Evolutionary conservation across 2,329 filamentous ascomycete genomes (phyloP), one percentile per base, ranked within the genome.

Genomic region (Cladophialophora carrionii): DNA sequence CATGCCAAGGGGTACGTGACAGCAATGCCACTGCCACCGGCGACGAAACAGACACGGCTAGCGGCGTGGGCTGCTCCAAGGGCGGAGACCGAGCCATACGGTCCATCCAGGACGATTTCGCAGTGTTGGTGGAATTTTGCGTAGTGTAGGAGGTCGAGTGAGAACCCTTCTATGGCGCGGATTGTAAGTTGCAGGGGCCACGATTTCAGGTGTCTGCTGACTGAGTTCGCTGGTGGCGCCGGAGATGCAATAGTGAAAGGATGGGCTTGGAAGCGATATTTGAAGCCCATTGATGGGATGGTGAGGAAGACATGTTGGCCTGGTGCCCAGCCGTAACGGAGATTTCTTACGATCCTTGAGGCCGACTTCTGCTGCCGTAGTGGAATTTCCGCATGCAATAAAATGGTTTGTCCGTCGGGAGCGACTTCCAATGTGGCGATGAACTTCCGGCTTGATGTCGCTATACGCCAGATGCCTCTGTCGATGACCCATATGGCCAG

Each of bases 211-310:
- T 22, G 37, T 43, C 17, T 17, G 37, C 12, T 51, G 20, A 32
- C 48, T 53, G 20, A 5, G 14, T 57, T 29, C 34, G 12, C 6
- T 24, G 66, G 64, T 41, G 70, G 70, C 52, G 68, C 69, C 20
- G 70, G 69, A 2, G 87, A 88, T 17, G 86, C 83, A 61, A 90
- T 88, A 8, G 86, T 89, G 74, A 89, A 89, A 0, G 87, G 87
- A 71, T 90, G 87, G 0, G 86, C 81, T 74, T 89, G 87, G 1
- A 88, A 72, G 2, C 76, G 72, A 71, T 88, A 82, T 61, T 78
- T 81, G 2, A 76, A 74, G 1, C 82, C 82, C 5, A 89, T 78
- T 0, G 76, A 77, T 0, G 87, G 86, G 0, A 89, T 76, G 1
- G 84, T 84, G 63, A 89, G 73, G 74, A 89, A 89, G 56, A 88